Percentiles rank a stretch among this genome's conserved stretches.
Conservation (phyloP, 2,329 filamentous ascomycete species). For the Fusarium zealandicum region DNA sequence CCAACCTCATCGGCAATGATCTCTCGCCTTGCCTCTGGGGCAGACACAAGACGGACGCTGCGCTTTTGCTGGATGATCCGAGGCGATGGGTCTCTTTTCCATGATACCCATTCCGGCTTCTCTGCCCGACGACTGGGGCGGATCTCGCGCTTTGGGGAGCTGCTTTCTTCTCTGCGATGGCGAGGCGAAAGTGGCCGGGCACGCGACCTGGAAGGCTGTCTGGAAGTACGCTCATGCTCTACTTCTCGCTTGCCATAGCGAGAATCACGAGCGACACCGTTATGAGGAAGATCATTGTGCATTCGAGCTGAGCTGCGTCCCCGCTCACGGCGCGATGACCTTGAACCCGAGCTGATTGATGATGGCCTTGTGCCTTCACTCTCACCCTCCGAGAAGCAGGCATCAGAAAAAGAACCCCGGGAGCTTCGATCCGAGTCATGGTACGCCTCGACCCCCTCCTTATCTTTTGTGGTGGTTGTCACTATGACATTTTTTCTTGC, state of each 20-base stretch:
- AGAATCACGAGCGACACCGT: conserved; percentile 9
- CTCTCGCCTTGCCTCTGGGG: conserved; percentile 26
- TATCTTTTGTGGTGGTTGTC: conserved; percentile 1
- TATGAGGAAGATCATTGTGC: conserved; percentile 8
- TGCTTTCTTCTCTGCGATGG: conserved; percentile 6
- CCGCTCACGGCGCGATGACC: conserved; percentile 1
- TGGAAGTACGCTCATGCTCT: neutral
- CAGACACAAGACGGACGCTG: conserved; percentile 26
- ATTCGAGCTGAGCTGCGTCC: conserved; percentile 16
- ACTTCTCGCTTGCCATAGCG: conserved; percentile 1
- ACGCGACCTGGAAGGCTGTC: conserved; percentile 9
- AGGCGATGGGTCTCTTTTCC: conserved; percentile 16
- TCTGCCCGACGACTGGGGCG: conserved; percentile 10
- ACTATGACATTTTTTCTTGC: neutral
- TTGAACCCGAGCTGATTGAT: conserved; percentile 19
- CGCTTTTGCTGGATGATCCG: conserved; percentile 30
- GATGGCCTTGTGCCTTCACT: conserved; percentile 29
- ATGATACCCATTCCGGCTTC: conserved; percentile 4
- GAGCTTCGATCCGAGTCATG: conserved; percentile 16
- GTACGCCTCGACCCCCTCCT: conserved; percentile 1
- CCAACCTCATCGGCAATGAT: conserved; percentile 13
- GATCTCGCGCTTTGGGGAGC: conserved; percentile 17
- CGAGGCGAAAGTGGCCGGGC: conserved; percentile 15
- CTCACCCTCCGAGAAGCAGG: conserved; percentile 15
- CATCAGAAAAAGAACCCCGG: conserved; percentile 14